Evolutionary conservation across 2,329 filamentous ascomycete species (phyloP).

Genomic region (Aschersonia sp.): DNA sequence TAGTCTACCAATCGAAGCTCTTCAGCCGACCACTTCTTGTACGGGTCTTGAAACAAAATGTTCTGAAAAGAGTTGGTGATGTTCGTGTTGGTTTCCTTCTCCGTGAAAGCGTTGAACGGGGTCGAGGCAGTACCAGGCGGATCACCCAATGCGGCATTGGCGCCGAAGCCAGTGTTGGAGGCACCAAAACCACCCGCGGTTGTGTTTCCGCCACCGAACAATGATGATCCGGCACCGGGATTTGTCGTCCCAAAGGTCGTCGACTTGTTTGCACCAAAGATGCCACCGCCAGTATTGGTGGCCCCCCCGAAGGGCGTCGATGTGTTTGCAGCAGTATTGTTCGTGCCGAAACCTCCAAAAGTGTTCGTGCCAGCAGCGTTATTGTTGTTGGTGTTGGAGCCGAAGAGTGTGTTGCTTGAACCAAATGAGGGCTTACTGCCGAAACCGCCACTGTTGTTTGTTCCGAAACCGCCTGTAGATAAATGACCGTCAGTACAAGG

Average conservation of each 20-base stretch:
- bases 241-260: constrained; percentile 29
- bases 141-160: constrained; percentile 25
- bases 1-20: constrained; percentile 78
- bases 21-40: constrained; percentile 83
- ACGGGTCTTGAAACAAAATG: constrained; percentile 63
- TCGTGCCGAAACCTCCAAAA: constrained; percentile 26
- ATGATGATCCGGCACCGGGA: constrained; percentile 21
- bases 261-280: constrained; percentile 41
- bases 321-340: constrained; percentile 14
- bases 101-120: constrained; percentile 53
- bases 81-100: constrained; percentile 54
- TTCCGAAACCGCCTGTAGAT: constrained; percentile 20
- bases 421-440: constrained; percentile 39
- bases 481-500: background rate
- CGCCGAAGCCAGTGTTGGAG: constrained; percentile 34
- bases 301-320: constrained; percentile 25
- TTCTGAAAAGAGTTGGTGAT: constrained; percentile 56
- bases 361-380: constrained; percentile 14
- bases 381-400: constrained; percentile 23
- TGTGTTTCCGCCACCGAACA: constrained; percentile 29
- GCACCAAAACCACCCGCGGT: constrained; percentile 18
- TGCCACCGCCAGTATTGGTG: constrained; percentile 22
- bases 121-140: constrained; percentile 54
- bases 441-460: constrained; percentile 20
- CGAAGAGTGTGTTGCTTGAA: constrained; percentile 28